Evolutionary conservation across 139 green algal genomes (phyloP).

Genomic region (Coelastrella sp.): DNA sequence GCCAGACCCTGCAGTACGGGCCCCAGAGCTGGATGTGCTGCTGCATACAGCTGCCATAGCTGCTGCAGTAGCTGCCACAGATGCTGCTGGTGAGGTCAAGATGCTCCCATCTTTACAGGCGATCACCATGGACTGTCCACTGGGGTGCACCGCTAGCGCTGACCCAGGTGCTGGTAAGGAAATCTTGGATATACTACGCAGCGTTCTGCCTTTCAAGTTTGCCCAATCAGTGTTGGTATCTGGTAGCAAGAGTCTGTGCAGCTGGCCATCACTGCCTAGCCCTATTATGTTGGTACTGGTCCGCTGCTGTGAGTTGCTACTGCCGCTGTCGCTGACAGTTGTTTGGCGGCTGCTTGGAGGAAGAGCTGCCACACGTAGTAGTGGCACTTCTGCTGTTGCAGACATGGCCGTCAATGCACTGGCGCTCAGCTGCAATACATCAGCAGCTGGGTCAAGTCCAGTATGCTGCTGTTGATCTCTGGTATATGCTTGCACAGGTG

Average conservation of each 20-base stretch:
- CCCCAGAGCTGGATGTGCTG: background rate
- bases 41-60: constrained; percentile 1
- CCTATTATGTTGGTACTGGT: background rate
- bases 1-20: background rate
- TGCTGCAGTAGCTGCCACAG: constrained; percentile 21
- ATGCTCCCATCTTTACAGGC: constrained; percentile 6
- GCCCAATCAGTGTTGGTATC: constrained; percentile 8
- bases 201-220: background rate
- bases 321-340: constrained; percentile 9
- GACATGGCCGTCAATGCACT: no score
- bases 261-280: background rate
- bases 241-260: constrained; percentile 38
- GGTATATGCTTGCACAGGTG: background rate
- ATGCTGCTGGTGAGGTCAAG: background rate
- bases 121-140: background rate
- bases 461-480: constrained; percentile 14
- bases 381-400: background rate
- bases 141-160: constrained; percentile 6
- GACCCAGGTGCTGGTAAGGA: background rate
- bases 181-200: constrained; percentile 20
- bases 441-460: no score
- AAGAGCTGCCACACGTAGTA: background rate
- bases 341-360: background rate
- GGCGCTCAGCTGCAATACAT: no score
- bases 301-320: constrained; percentile 1